Evolutionary conservation across 805 yeast genomes (phyloP), one percentile per base, ranked within the genome.

Genomic region (Saturnispora dispora): DNA sequence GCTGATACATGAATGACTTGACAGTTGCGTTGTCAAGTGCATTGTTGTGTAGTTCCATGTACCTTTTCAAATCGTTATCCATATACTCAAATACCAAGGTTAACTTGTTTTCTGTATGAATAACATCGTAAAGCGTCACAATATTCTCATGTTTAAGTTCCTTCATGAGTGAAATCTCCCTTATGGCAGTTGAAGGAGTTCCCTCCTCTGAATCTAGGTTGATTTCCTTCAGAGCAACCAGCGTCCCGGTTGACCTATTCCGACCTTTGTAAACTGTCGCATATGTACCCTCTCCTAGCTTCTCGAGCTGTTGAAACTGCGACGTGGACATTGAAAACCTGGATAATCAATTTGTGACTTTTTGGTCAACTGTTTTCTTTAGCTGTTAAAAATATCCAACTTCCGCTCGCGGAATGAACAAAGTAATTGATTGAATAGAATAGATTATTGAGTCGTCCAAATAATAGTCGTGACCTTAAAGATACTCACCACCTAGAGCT

Each of bases 211-310:
- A 84, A 64, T 93, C 99, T 55, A 91, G 74, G 61, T 85, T 86
- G 70, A 93, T 93, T 66, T 93, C 98, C 66, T 93, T 93, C 61
- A 93, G 73, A 0, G 99, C 99, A 18, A 93, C 99, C 18, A 90
- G 75, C 51, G 87, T 89, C 47, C 89, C 96, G 28, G 90, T 84
- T 61, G 83, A 80, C 55, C 87, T 79, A 66, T 87, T 93, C 63
- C 88, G 79, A 40, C 86, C 99, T 63, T 91, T 93, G 72, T 91
- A 93, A 33, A 93, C 99, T n/a, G 96, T 95, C 60, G 99, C 99
- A 70, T 93, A 93, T 0, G 99, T 88, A 46, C 96, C 96, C 70
- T 88, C 96, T 40, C 96, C 96, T 37, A 88, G 76, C 71, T 88
- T 88, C 66, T 88, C 96, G 51, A 87, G 77, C 66, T 69, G 73